These are phyloP conservation scores for Urochloa ruziziensis DNA, from an alignment of 176 grass and related monocot species.

Conservation along the genomic window DNA sequence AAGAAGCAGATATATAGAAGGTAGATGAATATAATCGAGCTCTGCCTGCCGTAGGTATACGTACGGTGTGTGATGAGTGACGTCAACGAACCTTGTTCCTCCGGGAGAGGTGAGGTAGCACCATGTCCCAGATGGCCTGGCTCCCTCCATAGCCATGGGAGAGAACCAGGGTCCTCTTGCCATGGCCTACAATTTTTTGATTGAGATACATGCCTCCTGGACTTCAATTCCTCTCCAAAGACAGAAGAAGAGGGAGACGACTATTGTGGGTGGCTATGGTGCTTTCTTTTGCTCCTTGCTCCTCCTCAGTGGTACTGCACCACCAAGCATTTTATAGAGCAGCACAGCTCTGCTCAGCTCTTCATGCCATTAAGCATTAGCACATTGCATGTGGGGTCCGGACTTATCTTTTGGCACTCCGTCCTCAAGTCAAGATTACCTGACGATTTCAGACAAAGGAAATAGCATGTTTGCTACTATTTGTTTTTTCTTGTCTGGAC, in stretches of 20 bases:
- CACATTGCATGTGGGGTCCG: not conserved
- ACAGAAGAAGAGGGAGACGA: not conserved
- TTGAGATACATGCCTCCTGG: slow-evolving; percentile 44
- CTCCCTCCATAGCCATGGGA: slow-evolving; percentile 72
- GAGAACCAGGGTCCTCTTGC: slow-evolving; percentile 64
- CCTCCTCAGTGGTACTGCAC: not conserved
- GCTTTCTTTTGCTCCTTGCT: not conserved
- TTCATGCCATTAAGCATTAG: not conserved
- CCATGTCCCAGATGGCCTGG: slow-evolving; percentile 70
- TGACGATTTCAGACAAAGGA: too few relatives aligned
- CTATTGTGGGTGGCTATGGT: not conserved
- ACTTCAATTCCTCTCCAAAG: too few relatives aligned
- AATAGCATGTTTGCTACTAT: too few relatives aligned
- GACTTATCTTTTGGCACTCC: not conserved
- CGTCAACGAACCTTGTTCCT: slow-evolving; percentile 34
- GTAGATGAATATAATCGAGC: not conserved
- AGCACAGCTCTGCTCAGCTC: not conserved
- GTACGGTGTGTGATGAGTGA: not conserved
- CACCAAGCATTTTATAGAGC: slow-evolving; percentile 51
- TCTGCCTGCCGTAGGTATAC: not conserved
- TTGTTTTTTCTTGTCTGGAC: too few relatives aligned
- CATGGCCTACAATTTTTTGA: slow-evolving; percentile 50
- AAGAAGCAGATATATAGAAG: not conserved
- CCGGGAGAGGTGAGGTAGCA: slow-evolving; percentile 48
- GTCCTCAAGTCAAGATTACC: too few relatives aligned